Conservation (phyloP, 495 filamentous ascomycete species). For the Aspergillus indologenus region DNA sequence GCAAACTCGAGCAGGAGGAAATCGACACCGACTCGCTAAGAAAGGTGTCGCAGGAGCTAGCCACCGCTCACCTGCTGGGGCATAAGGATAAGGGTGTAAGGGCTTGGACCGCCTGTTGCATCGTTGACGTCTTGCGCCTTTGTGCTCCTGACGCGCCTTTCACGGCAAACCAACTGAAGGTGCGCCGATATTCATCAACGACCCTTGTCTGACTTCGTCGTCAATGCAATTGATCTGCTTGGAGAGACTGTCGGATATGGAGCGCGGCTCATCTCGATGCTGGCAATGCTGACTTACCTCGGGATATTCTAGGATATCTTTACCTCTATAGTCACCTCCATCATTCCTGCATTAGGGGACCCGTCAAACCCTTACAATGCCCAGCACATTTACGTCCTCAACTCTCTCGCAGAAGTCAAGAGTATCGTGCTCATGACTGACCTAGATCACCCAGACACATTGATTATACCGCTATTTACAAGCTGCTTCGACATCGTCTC, state of each 20-base stretch:
- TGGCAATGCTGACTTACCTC: slow-evolving; percentile 8
- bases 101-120: slow-evolving; percentile 81
- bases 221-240: neutral
- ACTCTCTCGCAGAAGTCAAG: slow-evolving; percentile 87
- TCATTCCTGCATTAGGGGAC: slow-evolving; percentile 82
- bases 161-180: slow-evolving; percentile 85
- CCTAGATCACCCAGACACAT: slow-evolving; percentile 69
- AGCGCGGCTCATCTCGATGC: neutral
- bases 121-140: slow-evolving; percentile 90
- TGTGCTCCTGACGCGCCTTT: slow-evolving; percentile 97
- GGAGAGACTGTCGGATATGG: no score
- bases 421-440: slow-evolving; percentile 93
- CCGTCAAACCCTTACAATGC: slow-evolving; percentile 87
- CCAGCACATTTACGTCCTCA: slow-evolving; percentile 86
- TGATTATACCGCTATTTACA: slow-evolving; percentile 78
- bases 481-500: slow-evolving; percentile 91
- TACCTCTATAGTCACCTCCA: slow-evolving; percentile 75
- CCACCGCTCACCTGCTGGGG: slow-evolving; percentile 70
- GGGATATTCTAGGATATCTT: slow-evolving; percentile 74
- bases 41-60: slow-evolving; percentile 85
- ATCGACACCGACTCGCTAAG: slow-evolving; percentile 74
- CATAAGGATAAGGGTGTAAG: slow-evolving; percentile 94
- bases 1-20: slow-evolving; percentile 83
- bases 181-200: slow-evolving; percentile 34
- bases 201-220: neutral